Evolutionary conservation across 2,329 filamentous ascomycete species (phyloP), one percentile per base, ranked within the genome.

Genomic region (Thielaviopsis euricoi): DNA sequence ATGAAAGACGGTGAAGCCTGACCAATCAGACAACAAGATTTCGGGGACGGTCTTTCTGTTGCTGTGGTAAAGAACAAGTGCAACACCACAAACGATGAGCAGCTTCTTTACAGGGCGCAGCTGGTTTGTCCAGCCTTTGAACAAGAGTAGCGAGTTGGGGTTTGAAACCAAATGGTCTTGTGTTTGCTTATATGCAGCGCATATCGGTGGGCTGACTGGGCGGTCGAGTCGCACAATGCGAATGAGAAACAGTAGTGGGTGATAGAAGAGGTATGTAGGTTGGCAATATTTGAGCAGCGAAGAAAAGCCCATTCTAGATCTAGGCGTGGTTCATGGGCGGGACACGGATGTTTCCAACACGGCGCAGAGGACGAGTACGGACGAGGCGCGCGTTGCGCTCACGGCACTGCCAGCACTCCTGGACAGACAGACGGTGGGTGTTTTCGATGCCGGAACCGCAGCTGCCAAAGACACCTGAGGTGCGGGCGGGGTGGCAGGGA

Each of bases 391-490:
- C 58, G 19, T 60, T 60, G 48, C 56, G 56, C 15, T 60, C 59
- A 13, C 53, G 59, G 60, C 70, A 71, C 51, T 66, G 63, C 68
- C 69, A 71, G 55, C 70, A 71, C 26, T 66, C 64, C 51, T 70
- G 65, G 15, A 61, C 62, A 1, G 67, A 69, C 51, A 61, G 64
- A 60, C 62, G 68, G 17, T 61, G 63, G 53, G 64, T 65, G 54
- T 60, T 70, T 40, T 62, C 62, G 23, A 69, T 64, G 12, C 67
- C 68, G n/a, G 61, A 62, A 15, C 66, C 68, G 57, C 70, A 71
- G 50, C 66, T 68, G 12, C 70, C 70, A 58, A 71, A 71, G n/a
- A 66, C 61, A 40, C 69, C 65, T 25, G 63, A 66, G 48, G 56
- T 62, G 46, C 63, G 65, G 6, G 68, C 67, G 4, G 59, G 62